Conservation (phyloP, 2,329 filamentous ascomycete species). For the Colletotrichum sp. region DNA sequence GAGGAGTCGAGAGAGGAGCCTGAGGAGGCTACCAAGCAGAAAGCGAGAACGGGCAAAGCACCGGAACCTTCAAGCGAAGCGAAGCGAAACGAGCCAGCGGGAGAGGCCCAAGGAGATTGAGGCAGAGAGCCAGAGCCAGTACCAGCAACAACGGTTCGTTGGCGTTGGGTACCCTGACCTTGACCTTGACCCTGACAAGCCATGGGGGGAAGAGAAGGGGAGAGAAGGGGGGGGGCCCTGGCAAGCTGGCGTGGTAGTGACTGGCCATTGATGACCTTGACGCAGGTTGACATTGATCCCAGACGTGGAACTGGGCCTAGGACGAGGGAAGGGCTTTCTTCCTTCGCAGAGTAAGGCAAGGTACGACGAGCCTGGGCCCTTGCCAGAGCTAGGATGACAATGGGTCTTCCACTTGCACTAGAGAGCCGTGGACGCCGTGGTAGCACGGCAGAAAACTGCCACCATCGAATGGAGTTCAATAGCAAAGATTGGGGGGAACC, state of each 20-base stretch:
- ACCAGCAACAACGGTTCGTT: background rate
- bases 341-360: background rate
- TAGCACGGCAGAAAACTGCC: background rate
- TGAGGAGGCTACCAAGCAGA: background rate
- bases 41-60: constrained; percentile 3
- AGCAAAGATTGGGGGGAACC: constrained; percentile 3
- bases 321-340: background rate
- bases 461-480: constrained; percentile 12
- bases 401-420: background rate
- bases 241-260: background rate
- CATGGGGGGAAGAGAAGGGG: background rate
- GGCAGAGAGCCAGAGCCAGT: background rate
- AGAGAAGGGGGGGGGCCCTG: background rate
- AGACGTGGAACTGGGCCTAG: background rate
- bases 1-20: background rate
- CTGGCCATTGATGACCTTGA: background rate
- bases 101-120: constrained; percentile 9
- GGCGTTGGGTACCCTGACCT: background rate
- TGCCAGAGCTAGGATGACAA: background rate
- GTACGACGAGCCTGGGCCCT: constrained; percentile 3
- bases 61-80: constrained; percentile 11
- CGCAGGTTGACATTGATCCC: background rate
- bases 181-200: background rate
- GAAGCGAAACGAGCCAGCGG: constrained; percentile 19
- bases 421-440: background rate